phyloP scores from a whole-genome alignment of 2,329 filamentous ascomycete genomes.

The Plenodomus lindquistii region DNA sequence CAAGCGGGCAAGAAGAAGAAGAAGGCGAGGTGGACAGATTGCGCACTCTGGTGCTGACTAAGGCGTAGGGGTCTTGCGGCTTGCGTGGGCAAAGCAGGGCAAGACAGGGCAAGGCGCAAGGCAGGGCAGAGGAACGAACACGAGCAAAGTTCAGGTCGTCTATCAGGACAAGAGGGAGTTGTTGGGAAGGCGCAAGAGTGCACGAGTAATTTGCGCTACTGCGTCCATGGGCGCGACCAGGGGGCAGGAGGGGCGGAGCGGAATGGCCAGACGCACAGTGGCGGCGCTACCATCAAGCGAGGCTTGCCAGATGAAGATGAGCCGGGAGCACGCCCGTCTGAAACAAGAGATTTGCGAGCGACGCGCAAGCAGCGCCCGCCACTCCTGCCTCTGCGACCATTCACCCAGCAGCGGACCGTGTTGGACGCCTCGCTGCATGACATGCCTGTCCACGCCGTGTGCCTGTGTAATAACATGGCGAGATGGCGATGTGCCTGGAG shows the following conservation, averaged over 20 bases:
- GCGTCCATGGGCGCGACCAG: background rate
- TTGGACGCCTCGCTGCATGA: background rate
- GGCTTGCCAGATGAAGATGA: constrained; percentile 16
- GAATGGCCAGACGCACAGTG: constrained; percentile 18
- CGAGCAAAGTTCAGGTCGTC: too few species aligned
- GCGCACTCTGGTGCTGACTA: constrained; percentile 22
- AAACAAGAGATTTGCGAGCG: background rate
- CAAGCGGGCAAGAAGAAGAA: constrained; percentile 18
- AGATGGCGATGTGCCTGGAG: constrained; percentile 5
- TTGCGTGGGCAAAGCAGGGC: too few species aligned
- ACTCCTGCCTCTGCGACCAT: background rate
- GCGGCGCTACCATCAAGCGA: background rate
- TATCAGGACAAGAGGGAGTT: too few species aligned
- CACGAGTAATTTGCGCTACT: constrained; percentile 31
- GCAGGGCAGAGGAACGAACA: constrained; percentile 12
- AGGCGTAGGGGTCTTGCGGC: constrained; percentile 9
- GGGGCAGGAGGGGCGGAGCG: constrained; percentile 32
- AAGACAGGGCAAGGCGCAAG: too few species aligned
- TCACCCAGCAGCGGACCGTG: background rate
- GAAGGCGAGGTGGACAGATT: constrained; percentile 19
- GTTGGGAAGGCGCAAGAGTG: constrained; percentile 20
- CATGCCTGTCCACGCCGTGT: constrained; percentile 8
- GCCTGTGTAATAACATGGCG: background rate
- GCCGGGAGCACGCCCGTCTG: background rate
- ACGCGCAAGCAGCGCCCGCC: background rate